Evolutionary conservation across 352 stramenopile species (phyloP).

Genomic region (Globisporangium iwayamae): DNA sequence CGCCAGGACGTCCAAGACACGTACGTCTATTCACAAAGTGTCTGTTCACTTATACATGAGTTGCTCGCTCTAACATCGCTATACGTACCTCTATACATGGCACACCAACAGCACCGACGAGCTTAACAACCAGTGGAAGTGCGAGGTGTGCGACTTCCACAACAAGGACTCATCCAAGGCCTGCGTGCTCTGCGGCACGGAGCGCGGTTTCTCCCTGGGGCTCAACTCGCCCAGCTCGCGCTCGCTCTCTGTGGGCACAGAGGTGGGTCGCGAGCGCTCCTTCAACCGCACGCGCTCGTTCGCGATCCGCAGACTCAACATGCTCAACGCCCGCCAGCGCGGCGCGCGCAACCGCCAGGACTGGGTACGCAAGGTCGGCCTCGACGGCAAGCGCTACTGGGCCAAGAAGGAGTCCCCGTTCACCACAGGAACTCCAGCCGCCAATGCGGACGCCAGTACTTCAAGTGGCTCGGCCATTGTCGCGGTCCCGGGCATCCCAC

Average conservation of each 20-base stretch:
- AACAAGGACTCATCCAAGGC: slow-evolving; percentile 78
- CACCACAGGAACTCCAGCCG: neutral
- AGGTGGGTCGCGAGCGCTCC: slow-evolving; percentile 45
- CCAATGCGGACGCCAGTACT: neutral
- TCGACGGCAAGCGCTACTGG: slow-evolving; percentile 84
- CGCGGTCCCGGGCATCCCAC: slow-evolving; percentile 1
- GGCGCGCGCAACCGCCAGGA: slow-evolving; percentile 78
- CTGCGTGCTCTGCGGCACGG: slow-evolving; percentile 80
- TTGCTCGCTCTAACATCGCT: neutral
- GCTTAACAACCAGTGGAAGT: slow-evolving; percentile 81
- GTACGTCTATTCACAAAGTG: slow-evolving; percentile 11
- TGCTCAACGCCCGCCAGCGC: slow-evolving; percentile 80
- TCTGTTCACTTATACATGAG: neutral
- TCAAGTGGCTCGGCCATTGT: slow-evolving; percentile 5
- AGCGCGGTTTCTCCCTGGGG: slow-evolving; percentile 74
- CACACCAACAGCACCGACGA: slow-evolving; percentile 48
- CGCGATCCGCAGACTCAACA: slow-evolving; percentile 83
- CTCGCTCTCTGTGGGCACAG: slow-evolving; percentile 35
- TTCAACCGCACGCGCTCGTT: slow-evolving; percentile 88
- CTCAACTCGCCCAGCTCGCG: slow-evolving; percentile 40
- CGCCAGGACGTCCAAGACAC: slow-evolving; percentile 84
- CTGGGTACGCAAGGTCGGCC: slow-evolving; percentile 78
- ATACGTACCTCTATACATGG: neutral
- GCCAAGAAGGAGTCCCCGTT: slow-evolving; percentile 66
- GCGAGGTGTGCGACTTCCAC: slow-evolving; percentile 86